phyloP scores from a whole-genome alignment of 2,329 filamentous ascomycete genomes.

The Shiraia sp. region DNA sequence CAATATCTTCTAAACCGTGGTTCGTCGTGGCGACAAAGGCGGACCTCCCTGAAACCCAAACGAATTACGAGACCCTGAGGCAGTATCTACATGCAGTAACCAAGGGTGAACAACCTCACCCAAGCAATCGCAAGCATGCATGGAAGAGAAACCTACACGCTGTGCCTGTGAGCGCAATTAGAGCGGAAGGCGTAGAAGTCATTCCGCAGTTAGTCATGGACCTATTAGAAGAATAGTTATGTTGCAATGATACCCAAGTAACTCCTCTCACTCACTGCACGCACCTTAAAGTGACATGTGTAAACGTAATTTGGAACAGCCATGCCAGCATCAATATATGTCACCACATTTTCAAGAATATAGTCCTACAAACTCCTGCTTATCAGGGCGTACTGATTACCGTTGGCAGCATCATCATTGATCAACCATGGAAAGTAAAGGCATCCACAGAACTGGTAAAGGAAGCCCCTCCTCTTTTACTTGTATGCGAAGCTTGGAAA shows the following conservation, averaged over 20 bases:
- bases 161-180: slow-evolving; percentile 88
- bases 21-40: slow-evolving; percentile 95
- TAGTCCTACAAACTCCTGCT: too few relatives aligned
- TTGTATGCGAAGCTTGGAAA: too few relatives aligned
- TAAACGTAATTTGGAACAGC: too few relatives aligned
- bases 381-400: too few relatives aligned
- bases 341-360: too few relatives aligned
- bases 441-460: too few relatives aligned
- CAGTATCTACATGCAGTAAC: slow-evolving; percentile 71
- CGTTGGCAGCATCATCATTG: too few relatives aligned
- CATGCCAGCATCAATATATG: too few relatives aligned
- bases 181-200: slow-evolving; percentile 77
- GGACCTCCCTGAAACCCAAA: slow-evolving; percentile 76
- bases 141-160: slow-evolving; percentile 62
- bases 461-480: too few relatives aligned
- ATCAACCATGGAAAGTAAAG: too few relatives aligned
- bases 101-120: slow-evolving; percentile 67
- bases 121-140: slow-evolving; percentile 68
- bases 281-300: too few relatives aligned
- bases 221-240: slow-evolving; percentile 53
- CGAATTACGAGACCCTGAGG: slow-evolving; percentile 73
- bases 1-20: slow-evolving; percentile 94
- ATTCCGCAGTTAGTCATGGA: slow-evolving; percentile 75
- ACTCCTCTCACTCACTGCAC: too few relatives aligned
- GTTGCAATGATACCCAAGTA: slow-evolving; percentile 13